Evolutionary conservation across 305 asterid genomes (phyloP).

Genomic region (Fraxinus nigra): DNA sequence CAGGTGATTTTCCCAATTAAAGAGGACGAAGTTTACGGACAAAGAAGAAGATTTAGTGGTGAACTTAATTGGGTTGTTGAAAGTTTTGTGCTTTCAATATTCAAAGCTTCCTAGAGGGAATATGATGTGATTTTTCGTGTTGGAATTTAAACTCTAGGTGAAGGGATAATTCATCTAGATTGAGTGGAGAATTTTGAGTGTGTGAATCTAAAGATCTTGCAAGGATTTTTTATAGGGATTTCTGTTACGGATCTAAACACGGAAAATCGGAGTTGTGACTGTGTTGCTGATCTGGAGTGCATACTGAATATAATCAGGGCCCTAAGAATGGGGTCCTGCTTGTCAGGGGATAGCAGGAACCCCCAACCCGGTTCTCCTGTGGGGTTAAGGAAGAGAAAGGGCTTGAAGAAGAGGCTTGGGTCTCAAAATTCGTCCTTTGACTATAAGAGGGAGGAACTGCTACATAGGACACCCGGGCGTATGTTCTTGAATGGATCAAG

Average conservation of each 20-base stretch:
- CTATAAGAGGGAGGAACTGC: constrained; percentile 22
- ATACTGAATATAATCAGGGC: constrained; percentile 39
- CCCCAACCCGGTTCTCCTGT: constrained; percentile 34
- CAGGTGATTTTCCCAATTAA: background rate
- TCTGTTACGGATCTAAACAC: constrained; percentile 36
- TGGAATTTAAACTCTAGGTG: background rate
- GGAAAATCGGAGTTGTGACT: constrained; percentile 37
- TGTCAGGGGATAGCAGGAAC: constrained; percentile 43
- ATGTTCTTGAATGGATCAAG: constrained; percentile 31
- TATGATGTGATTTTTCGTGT: background rate
- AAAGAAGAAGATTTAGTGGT: background rate
- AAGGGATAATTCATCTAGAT: constrained; percentile 21
- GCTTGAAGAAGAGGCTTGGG: constrained; percentile 6
- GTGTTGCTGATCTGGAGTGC: constrained; percentile 46
- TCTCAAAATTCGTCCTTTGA: constrained; percentile 25
- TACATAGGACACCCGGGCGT: constrained; percentile 26
- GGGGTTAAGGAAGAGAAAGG: constrained; percentile 23
- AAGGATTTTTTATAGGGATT: constrained; percentile 6
- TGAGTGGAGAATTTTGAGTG: constrained; percentile 16
- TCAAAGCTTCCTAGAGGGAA: constrained; percentile 3
- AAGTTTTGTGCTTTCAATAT: background rate
- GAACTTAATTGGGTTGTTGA: constrained; percentile 4
- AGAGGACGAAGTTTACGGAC: constrained; percentile 18
- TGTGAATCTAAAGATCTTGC: constrained; percentile 3
- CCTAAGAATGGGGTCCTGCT: constrained; percentile 61